Evolutionary conservation across 805 yeast species (phyloP), one percentile per base, ranked within the genome.

Genomic region (Barnettozyma salicaria): DNA sequence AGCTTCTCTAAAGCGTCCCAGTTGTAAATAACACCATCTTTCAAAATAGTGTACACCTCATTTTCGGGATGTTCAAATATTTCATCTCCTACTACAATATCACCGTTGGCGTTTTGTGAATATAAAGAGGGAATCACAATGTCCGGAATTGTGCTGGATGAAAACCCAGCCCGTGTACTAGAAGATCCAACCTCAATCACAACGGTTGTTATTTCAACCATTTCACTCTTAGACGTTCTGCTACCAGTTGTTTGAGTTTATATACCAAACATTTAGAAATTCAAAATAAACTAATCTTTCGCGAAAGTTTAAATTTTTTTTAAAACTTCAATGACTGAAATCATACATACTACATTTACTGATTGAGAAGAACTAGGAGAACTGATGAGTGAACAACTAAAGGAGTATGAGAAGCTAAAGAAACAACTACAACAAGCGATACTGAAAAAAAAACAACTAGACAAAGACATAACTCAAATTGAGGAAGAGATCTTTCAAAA

Each of bases 401-500:
- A 53, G 23, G 78, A 78, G 44, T 89, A 89, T 60, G 81, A 77
- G 37, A 68, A 69, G 49, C 63, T 84, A 48, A 78, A 80, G 54
- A 70, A 74, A 50, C 75, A 79, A 50, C 74, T 89, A 12, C 76
- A 78, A 30, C 76, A 74, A 36, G 72, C 79, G 37, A 66, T 89
- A 27, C 56, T 67, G 30, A 70, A 74, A 48, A 82, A 83, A 57
- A 72, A 74, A 31, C 70, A 68, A 12, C 62, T 85, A n/a, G 90
- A 85, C 44, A 70, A 72, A 21, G 74, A 76, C 46, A 67, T 80
- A 32, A 72, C 73, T 17, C 60, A 59, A 30, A 55, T 87, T 6
- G 96, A 89, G 52, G 96, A 87, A 44, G 74, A 75, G 36, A 79
- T 89, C 6, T 88, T 77, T 61, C 80, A 77, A 32, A 76, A 76